These are phyloP conservation scores for Tieghemiomyces parasiticus DNA, from an alignment of 192 early-diverging fungal species.

Conservation along the genomic window DNA sequence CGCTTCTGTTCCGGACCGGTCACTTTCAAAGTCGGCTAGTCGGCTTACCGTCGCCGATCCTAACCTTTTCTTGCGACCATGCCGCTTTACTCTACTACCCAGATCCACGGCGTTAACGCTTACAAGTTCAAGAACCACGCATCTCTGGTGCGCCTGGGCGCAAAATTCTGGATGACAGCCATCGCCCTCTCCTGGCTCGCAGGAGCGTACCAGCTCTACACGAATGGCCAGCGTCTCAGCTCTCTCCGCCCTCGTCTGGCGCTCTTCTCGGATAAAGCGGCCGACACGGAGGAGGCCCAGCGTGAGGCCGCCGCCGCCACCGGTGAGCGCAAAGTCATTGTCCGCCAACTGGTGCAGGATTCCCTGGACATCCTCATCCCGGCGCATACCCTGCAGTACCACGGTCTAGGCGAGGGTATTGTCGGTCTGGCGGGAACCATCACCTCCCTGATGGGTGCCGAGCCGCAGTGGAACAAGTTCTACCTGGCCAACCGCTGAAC, in stretches of 20 bases:
- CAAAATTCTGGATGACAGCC: slow-evolving; percentile 24
- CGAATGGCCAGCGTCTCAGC: neutral
- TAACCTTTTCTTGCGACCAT: no score
- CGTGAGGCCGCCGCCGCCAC: slow-evolving; percentile 18
- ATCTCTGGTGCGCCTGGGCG: slow-evolving; percentile 16
- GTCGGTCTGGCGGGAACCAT: slow-evolving; percentile 33
- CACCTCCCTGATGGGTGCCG: slow-evolving; percentile 32
- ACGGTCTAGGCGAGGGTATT: slow-evolving; percentile 29
- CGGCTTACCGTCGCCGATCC: no score
- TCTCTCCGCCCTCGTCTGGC: neutral
- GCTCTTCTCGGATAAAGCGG: slow-evolving; percentile 15
- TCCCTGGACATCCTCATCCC: slow-evolving; percentile 31
- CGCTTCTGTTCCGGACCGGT: no score
- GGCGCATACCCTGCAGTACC: slow-evolving; percentile 21
- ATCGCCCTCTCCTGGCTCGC: slow-evolving; percentile 17
- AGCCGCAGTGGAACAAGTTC: slow-evolving; percentile 10
- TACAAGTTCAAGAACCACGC: slow-evolving; percentile 17
- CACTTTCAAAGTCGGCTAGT: no score
- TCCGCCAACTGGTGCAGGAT: slow-evolving; percentile 16
- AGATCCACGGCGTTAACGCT: slow-evolving; percentile 14
- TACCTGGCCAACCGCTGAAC: neutral
- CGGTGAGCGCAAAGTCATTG: slow-evolving; percentile 17
- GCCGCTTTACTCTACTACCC: no score
- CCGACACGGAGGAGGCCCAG: slow-evolving; percentile 18
- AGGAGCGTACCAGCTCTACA: slow-evolving; percentile 20